These are phyloP conservation scores for Penicillium sp. DNA, from an alignment of 2,329 filamentous ascomycete genomes.

Conservation along the genomic window DNA sequence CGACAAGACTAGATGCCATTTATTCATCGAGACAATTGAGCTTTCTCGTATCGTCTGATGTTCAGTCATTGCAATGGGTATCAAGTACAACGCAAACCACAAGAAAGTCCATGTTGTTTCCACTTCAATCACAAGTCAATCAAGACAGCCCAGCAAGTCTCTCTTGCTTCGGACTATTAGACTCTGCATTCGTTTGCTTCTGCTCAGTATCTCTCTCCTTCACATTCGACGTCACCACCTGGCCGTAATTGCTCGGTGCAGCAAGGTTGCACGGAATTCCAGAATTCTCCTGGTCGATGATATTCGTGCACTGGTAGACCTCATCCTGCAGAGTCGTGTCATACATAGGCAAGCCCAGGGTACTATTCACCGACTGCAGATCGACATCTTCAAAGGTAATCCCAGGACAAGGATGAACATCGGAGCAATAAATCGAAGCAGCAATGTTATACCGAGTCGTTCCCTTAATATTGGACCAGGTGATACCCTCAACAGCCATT, in stretches of 20 bases:
- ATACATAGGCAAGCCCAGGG: conserved; percentile 27
- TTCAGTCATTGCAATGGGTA: too few species aligned
- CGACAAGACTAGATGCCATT: too few species aligned
- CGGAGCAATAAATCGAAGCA: conserved; percentile 44
- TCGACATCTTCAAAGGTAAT: conserved; percentile 45
- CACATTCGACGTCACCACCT: conserved; percentile 15
- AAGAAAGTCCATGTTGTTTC: too few species aligned
- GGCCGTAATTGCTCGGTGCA: conserved; percentile 22
- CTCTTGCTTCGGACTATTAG: conserved; percentile 1
- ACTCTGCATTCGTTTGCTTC: too few species aligned
- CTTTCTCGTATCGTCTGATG: too few species aligned
- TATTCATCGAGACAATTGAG: too few species aligned
- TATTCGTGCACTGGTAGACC: conserved; percentile 42
- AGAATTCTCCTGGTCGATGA: conserved; percentile 21
- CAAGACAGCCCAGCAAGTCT: not conserved
- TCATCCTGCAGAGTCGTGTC: conserved; percentile 28
- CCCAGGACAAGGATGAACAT: conserved; percentile 41
- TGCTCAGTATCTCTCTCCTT: conserved; percentile 1
- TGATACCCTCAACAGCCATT: conserved; percentile 44
- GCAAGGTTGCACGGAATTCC: conserved; percentile 25
- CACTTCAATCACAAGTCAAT: too few species aligned
- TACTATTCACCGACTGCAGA: conserved; percentile 40
- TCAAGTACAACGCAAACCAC: too few species aligned
- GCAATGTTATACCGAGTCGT: conserved; percentile 48
- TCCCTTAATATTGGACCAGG: conserved; percentile 48